Conservation (phyloP, 257 asterid genomes). For the Capsicum rhomboideum region DNA sequence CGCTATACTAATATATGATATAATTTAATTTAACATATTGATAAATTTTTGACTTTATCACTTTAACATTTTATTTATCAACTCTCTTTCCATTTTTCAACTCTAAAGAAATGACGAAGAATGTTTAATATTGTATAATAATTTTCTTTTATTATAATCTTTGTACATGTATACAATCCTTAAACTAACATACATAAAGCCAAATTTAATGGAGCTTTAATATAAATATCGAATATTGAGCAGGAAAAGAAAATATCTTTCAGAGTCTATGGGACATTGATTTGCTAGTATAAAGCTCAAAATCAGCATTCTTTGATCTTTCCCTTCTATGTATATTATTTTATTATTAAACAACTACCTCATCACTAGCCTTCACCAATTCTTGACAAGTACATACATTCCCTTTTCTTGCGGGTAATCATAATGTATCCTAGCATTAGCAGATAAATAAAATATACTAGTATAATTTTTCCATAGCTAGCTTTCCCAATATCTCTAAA, state of each 20-base stretch:
- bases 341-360: conserved; percentile 32
- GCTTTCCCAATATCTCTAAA: conserved; percentile 45
- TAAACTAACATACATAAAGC: too few relatives aligned
- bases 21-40: too few relatives aligned
- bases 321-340: not conserved
- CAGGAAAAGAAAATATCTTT: not conserved
- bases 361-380: conserved; percentile 14
- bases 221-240: not conserved
- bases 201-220: not conserved
- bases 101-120: too few relatives aligned
- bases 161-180: too few relatives aligned
- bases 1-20: too few relatives aligned
- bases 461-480: not conserved
- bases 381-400: not conserved
- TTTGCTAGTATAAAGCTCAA: conserved; percentile 38
- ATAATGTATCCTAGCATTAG: conserved; percentile 20
- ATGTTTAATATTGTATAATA: too few relatives aligned
- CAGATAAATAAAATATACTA: not conserved
- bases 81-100: too few relatives aligned
- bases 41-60: too few relatives aligned
- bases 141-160: not conserved
- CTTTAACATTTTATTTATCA: too few relatives aligned
- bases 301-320: conserved; percentile 5
- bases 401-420: conserved; percentile 46
- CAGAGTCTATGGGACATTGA: conserved; percentile 18